Percentiles rank a stretch among this genome's conserved stretches.
phyloP scores from a whole-genome alignment of 1,139 yeast species.

The Blastobotrys aristatus region DNA sequence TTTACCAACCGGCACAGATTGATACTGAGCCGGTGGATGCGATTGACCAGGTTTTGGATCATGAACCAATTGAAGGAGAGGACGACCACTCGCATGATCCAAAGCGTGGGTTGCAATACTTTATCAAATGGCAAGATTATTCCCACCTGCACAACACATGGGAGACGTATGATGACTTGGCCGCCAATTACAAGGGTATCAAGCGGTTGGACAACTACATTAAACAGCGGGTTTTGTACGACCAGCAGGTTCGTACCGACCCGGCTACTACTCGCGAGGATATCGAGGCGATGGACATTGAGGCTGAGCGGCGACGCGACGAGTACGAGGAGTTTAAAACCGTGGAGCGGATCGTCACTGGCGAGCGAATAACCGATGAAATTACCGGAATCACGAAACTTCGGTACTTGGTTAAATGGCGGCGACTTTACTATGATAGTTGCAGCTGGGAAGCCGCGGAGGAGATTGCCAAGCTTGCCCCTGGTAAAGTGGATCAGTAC shows the following conservation, averaged over 20 bases:
- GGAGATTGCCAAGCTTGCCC: constrained; percentile 77
- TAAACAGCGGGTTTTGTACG: constrained; percentile 66
- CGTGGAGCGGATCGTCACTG: constrained; percentile 86
- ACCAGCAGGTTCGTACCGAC: constrained; percentile 70
- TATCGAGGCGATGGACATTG: constrained; percentile 87
- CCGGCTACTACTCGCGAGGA: constrained; percentile 84
- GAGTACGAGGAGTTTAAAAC: constrained; percentile 77
- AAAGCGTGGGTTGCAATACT: constrained; percentile 33
- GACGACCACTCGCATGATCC: constrained; percentile 30
- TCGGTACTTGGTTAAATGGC: constrained; percentile 90
- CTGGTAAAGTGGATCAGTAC: constrained; percentile 75
- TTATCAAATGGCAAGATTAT: constrained; percentile 76
- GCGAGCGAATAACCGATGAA: constrained; percentile 60
- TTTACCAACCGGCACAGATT: constrained; percentile 17
- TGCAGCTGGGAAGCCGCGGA: constrained; percentile 97
- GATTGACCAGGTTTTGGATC: constrained; percentile 34
- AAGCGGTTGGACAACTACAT: constrained; percentile 89
- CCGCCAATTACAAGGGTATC: constrained; percentile 55
- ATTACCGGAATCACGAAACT: constrained; percentile 64
- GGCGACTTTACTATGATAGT: constrained; percentile 85
- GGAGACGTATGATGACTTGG: constrained; percentile 64
- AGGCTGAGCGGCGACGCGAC: constrained; percentile 76
- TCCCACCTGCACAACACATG: constrained; percentile 95
- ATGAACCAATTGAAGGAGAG: constrained; percentile 27
- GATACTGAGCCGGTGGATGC: constrained; percentile 35